Base-by-base conservation (phyloP, 345 rosid species). In the Abelmoschus esculentus region DNA sequence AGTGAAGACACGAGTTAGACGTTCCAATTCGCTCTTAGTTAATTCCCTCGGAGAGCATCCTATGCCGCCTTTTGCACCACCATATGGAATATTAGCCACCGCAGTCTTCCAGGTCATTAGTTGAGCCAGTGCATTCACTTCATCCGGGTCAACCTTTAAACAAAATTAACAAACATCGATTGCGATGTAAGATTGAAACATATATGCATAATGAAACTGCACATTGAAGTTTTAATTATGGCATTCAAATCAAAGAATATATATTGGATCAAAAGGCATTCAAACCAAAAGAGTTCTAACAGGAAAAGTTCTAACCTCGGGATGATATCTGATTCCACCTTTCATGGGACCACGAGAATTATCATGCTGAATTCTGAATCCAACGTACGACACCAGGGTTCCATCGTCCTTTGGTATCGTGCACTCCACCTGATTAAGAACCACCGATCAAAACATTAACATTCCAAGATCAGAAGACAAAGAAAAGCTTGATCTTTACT, bases 341-440 rank as follows among this genome's bases (percentile, higher is more conserved):
- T 96, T 96, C 99, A 96, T 96, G 80, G 98, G 98, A 12, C 99
- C 99, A 62, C 99, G 97, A 60, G 99, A 81, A 81, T 96, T 92
- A 75, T 96, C 99, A 71, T 96, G 97, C 66, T 96, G 99, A 26
- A 96, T 96, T 82, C 99, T 87, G 69, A 96, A 96, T 69, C 99
- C 98, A 47, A 96, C 75, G 78, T 84, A 92, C 0, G 99, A 87
- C 8, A 78, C 96, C 66, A 96, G 77, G 66, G 86, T 90, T 19
- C 97, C 99, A 73, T 96, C 99, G 72, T 96, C 99, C 75, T 85
- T 96, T 9, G 98, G 99, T 15, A 96, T 87, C 42, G 99, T 91
- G 80, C 98, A 91, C 74, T 95, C 98, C 80, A 91, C 99, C 99
- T 95, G 84, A 76, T 72, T 61, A 31, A 50, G 22, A 56, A 9